phyloP scores from a whole-genome alignment of 108 stramenopile genomes.

The Nitzschia palea region DNA sequence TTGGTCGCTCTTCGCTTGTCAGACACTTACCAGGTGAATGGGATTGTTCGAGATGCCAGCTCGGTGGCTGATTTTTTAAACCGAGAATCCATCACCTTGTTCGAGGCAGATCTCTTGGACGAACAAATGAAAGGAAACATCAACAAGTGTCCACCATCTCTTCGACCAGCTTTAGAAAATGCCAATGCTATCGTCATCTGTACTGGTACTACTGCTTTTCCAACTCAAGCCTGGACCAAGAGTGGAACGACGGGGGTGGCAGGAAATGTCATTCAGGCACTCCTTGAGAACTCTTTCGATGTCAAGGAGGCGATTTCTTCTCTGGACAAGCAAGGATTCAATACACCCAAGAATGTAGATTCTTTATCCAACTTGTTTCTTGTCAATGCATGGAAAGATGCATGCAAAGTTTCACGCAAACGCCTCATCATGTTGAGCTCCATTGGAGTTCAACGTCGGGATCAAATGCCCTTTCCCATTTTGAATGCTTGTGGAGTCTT shows the following conservation, averaged over 20 bases:
- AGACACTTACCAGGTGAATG: conserved; percentile 43
- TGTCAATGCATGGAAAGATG: conserved; percentile 24
- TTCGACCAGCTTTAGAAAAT: conserved; percentile 28
- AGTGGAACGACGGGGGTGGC: conserved; percentile 26
- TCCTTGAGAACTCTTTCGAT: conserved; percentile 23
- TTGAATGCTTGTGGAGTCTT: conserved; percentile 80
- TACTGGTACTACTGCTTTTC: conserved; percentile 70
- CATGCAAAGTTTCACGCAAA: conserved; percentile 25
- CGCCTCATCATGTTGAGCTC: conserved; percentile 45
- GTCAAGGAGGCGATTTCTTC: conserved; percentile 28
- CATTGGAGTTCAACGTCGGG: conserved; percentile 61
- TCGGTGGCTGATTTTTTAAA: conserved; percentile 30
- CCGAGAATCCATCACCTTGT: conserved; percentile 34
- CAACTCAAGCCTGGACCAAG: conserved; percentile 52
- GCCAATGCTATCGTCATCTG: conserved; percentile 60
- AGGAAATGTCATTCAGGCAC: conserved; percentile 21
- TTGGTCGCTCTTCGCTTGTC: conserved; percentile 48
- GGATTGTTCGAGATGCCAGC: conserved; percentile 34
- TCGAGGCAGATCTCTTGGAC: conserved; percentile 46
- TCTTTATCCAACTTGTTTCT: conserved; percentile 44
- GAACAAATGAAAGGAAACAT: conserved; percentile 14
- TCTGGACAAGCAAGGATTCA: conserved; percentile 38
- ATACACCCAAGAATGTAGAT: conserved; percentile 73
- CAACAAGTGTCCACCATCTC: conserved; percentile 5
- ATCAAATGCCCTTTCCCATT: conserved; percentile 70